These are phyloP conservation scores for Eimeria praecox DNA, from an alignment of 169 alveolate genomes.

Conservation along the genomic window DNA sequence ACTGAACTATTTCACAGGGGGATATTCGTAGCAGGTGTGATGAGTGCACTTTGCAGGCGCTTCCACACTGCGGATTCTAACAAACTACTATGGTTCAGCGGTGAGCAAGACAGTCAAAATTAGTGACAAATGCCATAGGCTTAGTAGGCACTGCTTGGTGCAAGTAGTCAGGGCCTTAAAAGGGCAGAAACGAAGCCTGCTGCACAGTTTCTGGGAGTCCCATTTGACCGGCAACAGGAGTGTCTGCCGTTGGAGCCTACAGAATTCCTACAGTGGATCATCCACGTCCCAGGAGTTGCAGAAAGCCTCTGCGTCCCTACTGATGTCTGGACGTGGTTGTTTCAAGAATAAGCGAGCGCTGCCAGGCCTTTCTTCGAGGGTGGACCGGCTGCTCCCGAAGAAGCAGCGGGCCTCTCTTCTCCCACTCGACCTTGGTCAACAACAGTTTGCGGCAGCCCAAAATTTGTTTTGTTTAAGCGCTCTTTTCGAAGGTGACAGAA, in stretches of 20 bases:
- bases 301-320: constrained; percentile 81
- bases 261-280: constrained; percentile 80
- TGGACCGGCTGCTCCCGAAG: neutral
- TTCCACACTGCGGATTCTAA: constrained; percentile 63
- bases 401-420: neutral
- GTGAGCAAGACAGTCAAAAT: constrained; percentile 25
- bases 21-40: neutral
- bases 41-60: constrained; percentile 43
- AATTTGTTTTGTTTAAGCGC: constrained; percentile 21
- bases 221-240: neutral
- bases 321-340: constrained; percentile 80
- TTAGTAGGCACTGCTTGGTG: neutral
- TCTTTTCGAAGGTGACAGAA: neutral
- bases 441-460: neutral
- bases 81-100: constrained; percentile 73
- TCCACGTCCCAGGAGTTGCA: constrained; percentile 81
- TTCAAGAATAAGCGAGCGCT: constrained; percentile 39
- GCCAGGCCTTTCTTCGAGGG: neutral
- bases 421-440: neutral
- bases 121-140: neutral
- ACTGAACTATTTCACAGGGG: neutral
- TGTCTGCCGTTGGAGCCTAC: constrained; percentile 19
- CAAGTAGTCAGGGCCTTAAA: neutral
- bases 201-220: neutral
- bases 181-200: neutral